phyloP scores from a whole-genome alignment of 2,329 filamentous ascomycete genomes.

The Microcyclosporella mali region DNA sequence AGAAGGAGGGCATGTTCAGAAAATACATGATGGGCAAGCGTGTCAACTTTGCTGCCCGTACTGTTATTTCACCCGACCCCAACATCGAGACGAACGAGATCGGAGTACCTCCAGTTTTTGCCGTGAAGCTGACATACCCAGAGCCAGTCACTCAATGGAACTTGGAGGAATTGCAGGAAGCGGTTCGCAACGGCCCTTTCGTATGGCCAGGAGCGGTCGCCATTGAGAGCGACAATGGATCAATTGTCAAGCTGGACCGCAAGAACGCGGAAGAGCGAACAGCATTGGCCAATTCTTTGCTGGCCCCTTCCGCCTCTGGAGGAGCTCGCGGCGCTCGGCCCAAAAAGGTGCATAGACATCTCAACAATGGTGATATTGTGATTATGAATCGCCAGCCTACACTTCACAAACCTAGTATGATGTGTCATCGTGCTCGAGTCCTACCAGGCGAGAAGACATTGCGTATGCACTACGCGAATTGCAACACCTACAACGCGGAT shows the following conservation, averaged over 20 bases:
- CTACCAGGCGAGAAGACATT: constrained; percentile 93
- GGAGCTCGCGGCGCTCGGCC: constrained; percentile 70
- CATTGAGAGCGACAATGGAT: constrained; percentile 92
- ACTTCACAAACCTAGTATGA: constrained; percentile 96
- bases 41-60: constrained; percentile 95
- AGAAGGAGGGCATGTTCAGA: constrained; percentile 95
- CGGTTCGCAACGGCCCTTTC: constrained; percentile 88
- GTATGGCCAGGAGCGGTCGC: constrained; percentile 92
- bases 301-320: constrained; percentile 68
- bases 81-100: constrained; percentile 99
- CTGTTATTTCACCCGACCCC: constrained; percentile 95
- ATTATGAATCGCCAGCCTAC: constrained; percentile 99
- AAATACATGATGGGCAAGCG: constrained; percentile 99
- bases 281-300: constrained; percentile 84
- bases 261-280: constrained; percentile 85
- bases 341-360: constrained; percentile 94
- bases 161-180: constrained; percentile 90
- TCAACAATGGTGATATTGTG: constrained; percentile 94
- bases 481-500: constrained; percentile 98
- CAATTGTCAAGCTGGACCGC: constrained; percentile 77
- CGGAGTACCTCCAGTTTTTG: constrained; percentile 95
- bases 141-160: constrained; percentile 97
- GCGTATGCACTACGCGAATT: constrained; percentile 99
- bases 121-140: constrained; percentile 89
- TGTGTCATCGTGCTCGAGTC: constrained; percentile 91